These are phyloP conservation scores for Lineolata rhizophorae DNA, from an alignment of 495 filamentous ascomycete species.

Conservation along the genomic window DNA sequence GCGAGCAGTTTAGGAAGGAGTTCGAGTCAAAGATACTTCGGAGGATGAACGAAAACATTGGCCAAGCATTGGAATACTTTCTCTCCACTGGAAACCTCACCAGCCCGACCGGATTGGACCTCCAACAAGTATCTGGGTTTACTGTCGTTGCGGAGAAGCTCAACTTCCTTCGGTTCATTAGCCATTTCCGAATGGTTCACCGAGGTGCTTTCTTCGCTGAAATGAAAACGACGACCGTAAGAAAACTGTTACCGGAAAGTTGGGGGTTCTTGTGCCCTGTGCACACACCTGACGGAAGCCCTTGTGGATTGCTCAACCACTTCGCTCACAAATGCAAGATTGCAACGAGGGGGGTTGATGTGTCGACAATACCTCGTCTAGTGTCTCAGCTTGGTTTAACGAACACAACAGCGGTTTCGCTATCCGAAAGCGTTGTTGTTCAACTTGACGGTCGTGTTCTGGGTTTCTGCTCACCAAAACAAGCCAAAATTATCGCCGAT, in stretches of 20 bases:
- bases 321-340: conserved; percentile 89
- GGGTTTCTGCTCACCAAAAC: conserved; percentile 69
- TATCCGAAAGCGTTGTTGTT: conserved; percentile 62
- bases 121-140: conserved; percentile 87
- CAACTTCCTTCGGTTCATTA: conserved; percentile 97
- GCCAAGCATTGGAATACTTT: conserved; percentile 76
- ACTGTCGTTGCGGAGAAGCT: conserved; percentile 96
- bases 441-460: conserved; percentile 78
- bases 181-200: conserved; percentile 98
- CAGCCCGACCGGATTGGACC: conserved; percentile 75
- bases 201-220: conserved; percentile 97
- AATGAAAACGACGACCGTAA: conserved; percentile 87
- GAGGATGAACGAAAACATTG: conserved; percentile 71
- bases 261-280: conserved; percentile 97
- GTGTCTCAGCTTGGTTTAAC: conserved; percentile 59
- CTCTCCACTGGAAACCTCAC: conserved; percentile 85
- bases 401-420: conserved; percentile 45
- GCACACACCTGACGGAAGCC: conserved; percentile 87
- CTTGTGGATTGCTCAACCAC: conserved; percentile 89
- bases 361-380: conserved; percentile 45
- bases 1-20: conserved; percentile 49
- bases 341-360: conserved; percentile 45
- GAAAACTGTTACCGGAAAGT: conserved; percentile 86
- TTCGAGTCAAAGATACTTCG: conserved; percentile 56
- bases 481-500: conserved; percentile 57